These are phyloP conservation scores for Zymoseptoria pseudotritici DNA, from an alignment of 2,329 filamentous ascomycete genomes.

Conservation along the genomic window DNA sequence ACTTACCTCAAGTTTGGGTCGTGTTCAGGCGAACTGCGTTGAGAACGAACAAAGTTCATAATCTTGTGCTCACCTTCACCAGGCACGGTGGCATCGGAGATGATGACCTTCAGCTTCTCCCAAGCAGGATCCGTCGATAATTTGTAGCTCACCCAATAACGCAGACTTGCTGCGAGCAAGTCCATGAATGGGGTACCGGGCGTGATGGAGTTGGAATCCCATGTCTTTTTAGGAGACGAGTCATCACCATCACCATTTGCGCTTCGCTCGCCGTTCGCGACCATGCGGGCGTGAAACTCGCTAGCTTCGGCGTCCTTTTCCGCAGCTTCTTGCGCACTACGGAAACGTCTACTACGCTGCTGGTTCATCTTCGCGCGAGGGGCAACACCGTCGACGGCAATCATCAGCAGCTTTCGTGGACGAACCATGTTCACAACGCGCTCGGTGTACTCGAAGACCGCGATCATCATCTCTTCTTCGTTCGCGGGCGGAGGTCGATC, in stretches of 20 bases:
- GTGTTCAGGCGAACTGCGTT: conserved; percentile 81
- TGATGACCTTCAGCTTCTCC: conserved; percentile 94
- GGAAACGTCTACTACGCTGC: conserved; percentile 90
- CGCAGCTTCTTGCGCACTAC: conserved; percentile 85
- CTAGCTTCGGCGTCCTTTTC: conserved; percentile 90
- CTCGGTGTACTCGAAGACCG: conserved; percentile 97
- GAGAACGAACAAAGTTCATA: conserved; percentile 95
- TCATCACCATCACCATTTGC: conserved; percentile 23
- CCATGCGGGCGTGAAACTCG: conserved; percentile 77
- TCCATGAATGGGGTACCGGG: conserved; percentile 99
- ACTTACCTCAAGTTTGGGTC: conserved; percentile 70
- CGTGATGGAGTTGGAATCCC: conserved; percentile 83
- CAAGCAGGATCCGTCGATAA: conserved; percentile 93
- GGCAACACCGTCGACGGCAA: conserved; percentile 95
- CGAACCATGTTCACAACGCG: conserved; percentile 98
- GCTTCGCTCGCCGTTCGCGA: conserved; percentile 49
- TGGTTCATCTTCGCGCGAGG: conserved; percentile 99
- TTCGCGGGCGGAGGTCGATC: conserved; percentile 83
- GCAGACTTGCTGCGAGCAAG: conserved; percentile 77
- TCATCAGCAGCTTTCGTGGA: conserved; percentile 91
- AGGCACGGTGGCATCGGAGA: conserved; percentile 94
- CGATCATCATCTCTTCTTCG: conserved; percentile 99
- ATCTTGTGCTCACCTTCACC: conserved; percentile 99
- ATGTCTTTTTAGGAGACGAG: conserved; percentile 72
- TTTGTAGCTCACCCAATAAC: conserved; percentile 97